Evolutionary conservation across 768 basidiomycete species (phyloP), one percentile per base, ranked within the genome.

Genomic region (Boletus insuetus): DNA sequence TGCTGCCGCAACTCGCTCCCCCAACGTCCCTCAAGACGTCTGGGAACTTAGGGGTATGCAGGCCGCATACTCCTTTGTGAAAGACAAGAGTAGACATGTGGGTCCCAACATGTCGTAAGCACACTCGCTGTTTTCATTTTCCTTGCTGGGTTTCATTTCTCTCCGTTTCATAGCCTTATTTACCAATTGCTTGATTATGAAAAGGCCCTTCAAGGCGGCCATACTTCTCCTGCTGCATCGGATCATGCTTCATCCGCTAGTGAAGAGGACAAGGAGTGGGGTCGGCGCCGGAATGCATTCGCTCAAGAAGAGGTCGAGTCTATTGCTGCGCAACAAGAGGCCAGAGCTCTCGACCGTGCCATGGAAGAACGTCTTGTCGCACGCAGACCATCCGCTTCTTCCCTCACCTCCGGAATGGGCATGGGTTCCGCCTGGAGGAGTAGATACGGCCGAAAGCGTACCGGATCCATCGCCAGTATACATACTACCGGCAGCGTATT

Each of bases 81-180:
- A 95, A 72, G 82, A 86, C 66, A 94, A 91, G 76, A 91, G 89
- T 69, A 85, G 82, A 71, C 87, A 86, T 77, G 82, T 92, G 54
- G 90, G 94, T 19, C 94, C 94, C 51, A 96, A 96, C 72, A 95
- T 96, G 86, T 93, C 91, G 89, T 93, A 76, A 73, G 91, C 86
- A 37, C 51, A 44, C 55, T 62, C 64, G 54, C 59, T 49, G 43
- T 39, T 55, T 55, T 65, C 60, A 68, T 63, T 58, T 55, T 45
- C 60, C 20, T 61, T 49, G 64, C 56, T 59, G 42, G 55, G 54
- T 67, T 55, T 57, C 58, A 63, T 62, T 54, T 62, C 45, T 56
- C 54, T 59, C 51, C 61, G 46, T 61, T 55, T 49, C 60, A 61
- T 63, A 93, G 92, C 54, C 84, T 95, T 69, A 94, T 95, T 74